Conservation (phyloP, 345 rosid genomes). For the Syzygium grande region DNA sequence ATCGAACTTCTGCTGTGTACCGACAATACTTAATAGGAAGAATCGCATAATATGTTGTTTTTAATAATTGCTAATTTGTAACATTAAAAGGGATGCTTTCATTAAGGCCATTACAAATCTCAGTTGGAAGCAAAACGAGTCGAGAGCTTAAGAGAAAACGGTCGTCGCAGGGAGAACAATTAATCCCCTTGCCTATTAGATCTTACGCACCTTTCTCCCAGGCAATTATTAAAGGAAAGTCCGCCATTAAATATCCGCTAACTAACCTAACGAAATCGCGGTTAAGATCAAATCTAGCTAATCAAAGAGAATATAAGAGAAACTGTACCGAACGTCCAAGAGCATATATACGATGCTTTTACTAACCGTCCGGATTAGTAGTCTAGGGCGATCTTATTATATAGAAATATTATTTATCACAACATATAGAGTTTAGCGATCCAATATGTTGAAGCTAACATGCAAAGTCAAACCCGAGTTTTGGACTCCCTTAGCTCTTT, state of each 20-base stretch:
- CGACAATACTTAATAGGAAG: background rate
- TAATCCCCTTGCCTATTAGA: too few species aligned
- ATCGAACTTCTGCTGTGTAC: too few species aligned
- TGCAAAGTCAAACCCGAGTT: background rate
- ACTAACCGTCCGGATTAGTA: background rate
- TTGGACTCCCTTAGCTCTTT: background rate
- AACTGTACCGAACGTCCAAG: fast-evolving
- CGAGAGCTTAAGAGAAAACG: background rate
- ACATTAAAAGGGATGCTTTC: fast-evolving
- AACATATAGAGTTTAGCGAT: background rate
- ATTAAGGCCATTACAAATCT: background rate
- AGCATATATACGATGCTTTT: fast-evolving
- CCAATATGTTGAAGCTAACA: background rate
- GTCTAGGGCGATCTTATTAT: background rate
- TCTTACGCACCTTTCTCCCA: background rate
- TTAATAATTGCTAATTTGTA: background rate
- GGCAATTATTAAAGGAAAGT: background rate
- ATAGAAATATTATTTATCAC: background rate
- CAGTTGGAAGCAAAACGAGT: background rate
- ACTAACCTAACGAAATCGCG: fast-evolving
- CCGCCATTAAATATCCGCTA: fast-evolving
- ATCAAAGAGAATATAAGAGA: background rate
- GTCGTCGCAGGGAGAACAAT: background rate
- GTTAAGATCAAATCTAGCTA: fast-evolving
- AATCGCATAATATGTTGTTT: background rate